Base-by-base conservation (phyloP, 129 eudicot genomes). In the Oenanthe sinensis region DNA sequence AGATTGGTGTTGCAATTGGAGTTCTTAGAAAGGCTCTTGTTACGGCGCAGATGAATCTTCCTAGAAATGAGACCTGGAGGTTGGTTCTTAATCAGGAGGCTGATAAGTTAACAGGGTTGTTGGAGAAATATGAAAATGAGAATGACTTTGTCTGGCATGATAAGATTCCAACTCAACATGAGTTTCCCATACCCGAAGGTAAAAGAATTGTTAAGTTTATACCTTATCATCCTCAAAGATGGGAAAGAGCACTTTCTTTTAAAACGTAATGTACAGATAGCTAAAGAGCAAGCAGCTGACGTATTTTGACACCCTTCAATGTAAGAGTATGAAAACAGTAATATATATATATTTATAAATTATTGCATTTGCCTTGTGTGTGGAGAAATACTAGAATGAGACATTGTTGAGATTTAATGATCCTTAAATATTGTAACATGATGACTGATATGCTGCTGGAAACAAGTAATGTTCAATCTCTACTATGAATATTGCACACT, bases 61-160 rank as follows among this genome's bases (percentile, higher is more conserved):
- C 83, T 4, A 87, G 83, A 68, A 77, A 88, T 45, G 91, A 87
- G 52, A 82, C 92, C 2, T 93, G 92, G 98, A 75, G 85, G 65
- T 40, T 33, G 74, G 75, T 84, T 55, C 80, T 76, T 6, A 90
- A 78, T 77, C 85, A 89, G 62, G 94, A 82, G 48, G 71, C 78
- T 28, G 80, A 87, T 13, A 81, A 78, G 20, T 17, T 93, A 81
- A 75, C 67, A 9, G 88, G 24, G 20, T 36, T 89, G 84, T 68
- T 85, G n/a, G 73, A 48, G 71, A 90, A 86, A 45, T 93, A 85
- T 47, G 85, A 86, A 76, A 87, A 85, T 20, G 97, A 93, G 82
- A 93, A 93, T 48, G 94, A 85, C 28, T 90, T 92, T 77, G 89
- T 87, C 20, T 88, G 90, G 93, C 87, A 54, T 45, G 89, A 88